Percentiles rank a stretch among this genome's conserved stretches.
These are phyloP conservation scores for Aspergillus conjunctus DNA, from an alignment of 495 filamentous ascomycete species.

Conservation along the genomic window DNA sequence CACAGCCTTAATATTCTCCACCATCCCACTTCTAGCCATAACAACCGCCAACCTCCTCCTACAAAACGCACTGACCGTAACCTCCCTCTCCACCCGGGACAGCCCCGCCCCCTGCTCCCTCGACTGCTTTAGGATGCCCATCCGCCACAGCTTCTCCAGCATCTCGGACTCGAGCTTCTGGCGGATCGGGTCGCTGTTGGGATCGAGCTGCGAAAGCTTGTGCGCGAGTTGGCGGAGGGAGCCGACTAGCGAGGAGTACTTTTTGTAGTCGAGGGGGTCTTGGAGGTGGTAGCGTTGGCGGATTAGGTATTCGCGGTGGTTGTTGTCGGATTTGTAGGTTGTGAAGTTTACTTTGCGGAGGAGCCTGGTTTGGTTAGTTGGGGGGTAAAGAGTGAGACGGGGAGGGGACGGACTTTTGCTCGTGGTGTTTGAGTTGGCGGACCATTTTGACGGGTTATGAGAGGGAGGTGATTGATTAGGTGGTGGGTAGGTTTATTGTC, in stretches of 20 bases:
- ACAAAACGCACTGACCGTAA: constrained; percentile 84
- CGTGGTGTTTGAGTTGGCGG: constrained; percentile 90
- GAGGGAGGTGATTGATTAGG: not conserved
- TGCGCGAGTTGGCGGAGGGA: constrained; percentile 87
- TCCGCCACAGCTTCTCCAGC: constrained; percentile 85
- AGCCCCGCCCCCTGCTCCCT: constrained; percentile 60
- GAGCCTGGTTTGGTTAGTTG: constrained; percentile 45
- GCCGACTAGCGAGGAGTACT: constrained; percentile 87
- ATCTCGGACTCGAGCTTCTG: constrained; percentile 79
- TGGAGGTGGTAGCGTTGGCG: constrained; percentile 85
- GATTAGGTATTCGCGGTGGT: constrained; percentile 79
- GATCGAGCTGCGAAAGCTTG: constrained; percentile 73
- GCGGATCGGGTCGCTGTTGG: constrained; percentile 73
- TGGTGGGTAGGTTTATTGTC: not conserved
- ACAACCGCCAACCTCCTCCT: constrained; percentile 79
- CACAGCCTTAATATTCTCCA: constrained; percentile 74
- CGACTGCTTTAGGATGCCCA: constrained; percentile 77
- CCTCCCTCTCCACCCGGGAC: constrained; percentile 79
- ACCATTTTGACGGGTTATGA: constrained; percentile 61
- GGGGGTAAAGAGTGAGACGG: not conserved
- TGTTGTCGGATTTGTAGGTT: constrained; percentile 84
- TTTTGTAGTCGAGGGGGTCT: constrained; percentile 79
- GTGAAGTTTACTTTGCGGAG: constrained; percentile 95
- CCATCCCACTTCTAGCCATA: constrained; percentile 87
- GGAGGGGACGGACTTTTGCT: constrained; percentile 60